These are phyloP conservation scores for Moesziomyces globuligerus DNA, from an alignment of 1,284 basidiomycete genomes.

Conservation along the genomic window DNA sequence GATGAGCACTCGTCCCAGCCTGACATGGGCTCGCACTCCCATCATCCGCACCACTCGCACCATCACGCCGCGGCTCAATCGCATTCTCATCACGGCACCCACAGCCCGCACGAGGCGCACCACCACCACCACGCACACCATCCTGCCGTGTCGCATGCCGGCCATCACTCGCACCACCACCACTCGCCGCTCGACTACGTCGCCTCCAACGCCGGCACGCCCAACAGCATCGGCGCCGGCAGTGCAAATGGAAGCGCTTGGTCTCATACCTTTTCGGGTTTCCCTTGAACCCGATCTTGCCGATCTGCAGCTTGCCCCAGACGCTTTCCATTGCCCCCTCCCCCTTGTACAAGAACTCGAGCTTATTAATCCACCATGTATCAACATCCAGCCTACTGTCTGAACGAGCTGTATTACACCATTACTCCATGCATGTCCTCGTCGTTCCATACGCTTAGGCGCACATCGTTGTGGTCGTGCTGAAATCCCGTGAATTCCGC, in stretches of 20 bases:
- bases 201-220: conserved; percentile 26
- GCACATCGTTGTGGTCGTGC: too few species aligned
- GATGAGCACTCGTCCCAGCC: conserved; percentile 38
- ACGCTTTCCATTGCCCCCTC: neutral
- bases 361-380: neutral
- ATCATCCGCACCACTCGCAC: conserved; percentile 24
- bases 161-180: conserved; percentile 32
- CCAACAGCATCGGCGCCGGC: conserved; percentile 37
- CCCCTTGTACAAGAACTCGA: neutral
- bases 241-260: conserved; percentile 25
- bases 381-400: neutral
- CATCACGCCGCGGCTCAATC: conserved; percentile 8
- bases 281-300: neutral
- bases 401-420: neutral
- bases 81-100: conserved; percentile 7
- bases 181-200: conserved; percentile 42
- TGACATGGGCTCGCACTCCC: conserved; percentile 14
- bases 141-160: conserved; percentile 2
- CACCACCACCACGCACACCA: conserved; percentile 21
- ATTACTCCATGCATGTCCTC: neutral
- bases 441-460: too few species aligned
- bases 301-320: neutral
- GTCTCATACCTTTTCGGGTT: conserved; percentile 39
- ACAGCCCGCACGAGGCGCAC: conserved; percentile 21
- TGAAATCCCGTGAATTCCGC: too few species aligned